Evolutionary conservation across 2,329 filamentous ascomycete species (phyloP).

Genomic region (Diaporthe velutina): DNA sequence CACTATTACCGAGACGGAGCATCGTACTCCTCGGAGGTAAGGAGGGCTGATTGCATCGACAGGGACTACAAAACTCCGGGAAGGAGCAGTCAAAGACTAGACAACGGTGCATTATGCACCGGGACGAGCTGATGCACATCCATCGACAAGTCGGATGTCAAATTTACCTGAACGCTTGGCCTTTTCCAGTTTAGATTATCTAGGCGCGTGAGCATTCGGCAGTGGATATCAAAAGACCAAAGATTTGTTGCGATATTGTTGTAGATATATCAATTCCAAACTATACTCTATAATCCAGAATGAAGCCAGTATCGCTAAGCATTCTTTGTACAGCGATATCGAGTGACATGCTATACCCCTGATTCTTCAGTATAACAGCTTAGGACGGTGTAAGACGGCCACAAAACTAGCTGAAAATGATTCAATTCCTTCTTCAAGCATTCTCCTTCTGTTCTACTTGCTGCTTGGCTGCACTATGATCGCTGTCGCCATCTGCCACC

Average conservation of each 20-base stretch:
- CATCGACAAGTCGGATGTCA: not conserved
- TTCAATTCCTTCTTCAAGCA: not conserved
- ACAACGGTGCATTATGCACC: not conserved
- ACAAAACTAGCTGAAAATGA: not conserved
- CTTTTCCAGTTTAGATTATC: not conserved
- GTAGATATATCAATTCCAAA: not conserved
- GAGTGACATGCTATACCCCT: not conserved
- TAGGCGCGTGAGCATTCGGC: not conserved
- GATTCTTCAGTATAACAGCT: not conserved
- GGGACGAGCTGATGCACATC: not conserved
- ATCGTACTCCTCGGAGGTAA: not conserved
- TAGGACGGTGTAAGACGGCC: not conserved
- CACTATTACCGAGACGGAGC: not conserved
- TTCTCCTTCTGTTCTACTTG: constrained; percentile 9
- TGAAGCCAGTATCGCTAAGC: not conserved
- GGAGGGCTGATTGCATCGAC: not conserved
- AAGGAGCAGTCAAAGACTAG: not conserved
- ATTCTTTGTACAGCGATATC: not conserved
- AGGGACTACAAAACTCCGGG: constrained; percentile 4
- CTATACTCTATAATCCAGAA: not conserved
- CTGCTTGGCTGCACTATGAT: not conserved
- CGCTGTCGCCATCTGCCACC: constrained; percentile 2
- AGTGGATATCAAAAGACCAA: not conserved
- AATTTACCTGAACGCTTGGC: not conserved
- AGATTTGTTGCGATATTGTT: not conserved